Base-by-base conservation (phyloP, 495 filamentous ascomycete genomes). In the Platismatia glauca region DNA sequence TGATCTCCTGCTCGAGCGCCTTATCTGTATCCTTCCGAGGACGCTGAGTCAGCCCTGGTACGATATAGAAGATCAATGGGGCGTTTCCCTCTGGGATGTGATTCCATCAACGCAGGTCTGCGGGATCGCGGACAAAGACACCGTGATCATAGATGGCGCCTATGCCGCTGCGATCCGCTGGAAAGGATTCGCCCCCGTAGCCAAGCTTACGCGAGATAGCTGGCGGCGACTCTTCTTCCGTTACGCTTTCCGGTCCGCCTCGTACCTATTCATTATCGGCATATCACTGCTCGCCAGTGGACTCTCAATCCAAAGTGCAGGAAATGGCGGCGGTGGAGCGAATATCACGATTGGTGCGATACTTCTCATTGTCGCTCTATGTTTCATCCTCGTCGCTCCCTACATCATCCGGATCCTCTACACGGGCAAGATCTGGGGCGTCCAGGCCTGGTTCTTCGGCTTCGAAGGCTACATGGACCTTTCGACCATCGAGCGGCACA, bases 1-100 rank as follows among this genome's bases (percentile, higher is more conserved):
- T 61, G 67, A 80, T 59, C 61, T 64, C 44, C 67, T 80, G 35
- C 64, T 79, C 24, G 77, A 79, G 64, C 78, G 78, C 27, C 64
- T 72, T 3, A 43, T 43, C 39, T 43, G 39, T 43, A 43, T 43
- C 39, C 39, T 43, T 15, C 75, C 74, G 0, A 61, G 67, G 27
- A 39, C 22, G 29, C 65, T 61, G 7, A 56, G 59, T 57, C 61
- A 69, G 46, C 61, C 58, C 11, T 76, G 74, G 72, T 58, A 68
- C 22, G 60, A 60, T 46, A 66, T 73, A 50, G 59, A 73, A 34
- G 76, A 79, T 59, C 64, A 66, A 6, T 78, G 63, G 62, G 64
- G 63, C 31, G 63, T 64, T 13, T 67, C 70, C 16, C 73, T 79
- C 13, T 80, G 77, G 78, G 77, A 80, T 60, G 76, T 81, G 55